Evolutionary conservation across 495 filamentous ascomycete species (phyloP), one percentile per base, ranked within the genome.

Genomic region (Diplogelasinospora grovesii): DNA sequence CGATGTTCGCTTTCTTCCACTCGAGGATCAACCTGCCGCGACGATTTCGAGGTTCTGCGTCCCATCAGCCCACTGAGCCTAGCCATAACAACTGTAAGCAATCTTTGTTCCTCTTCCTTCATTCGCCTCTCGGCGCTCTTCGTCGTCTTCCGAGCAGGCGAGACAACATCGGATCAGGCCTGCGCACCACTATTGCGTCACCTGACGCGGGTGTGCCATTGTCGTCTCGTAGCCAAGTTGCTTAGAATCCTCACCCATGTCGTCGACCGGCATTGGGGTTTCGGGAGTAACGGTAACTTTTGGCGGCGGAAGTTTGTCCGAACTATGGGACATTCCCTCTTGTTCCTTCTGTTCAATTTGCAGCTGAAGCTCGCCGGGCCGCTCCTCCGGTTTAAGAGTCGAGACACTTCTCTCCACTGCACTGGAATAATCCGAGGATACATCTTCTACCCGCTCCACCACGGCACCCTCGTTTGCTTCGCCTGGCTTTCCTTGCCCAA

Each of bases 251-350:
- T 54, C 49, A 20, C 52, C 41, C 36, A 24, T 28, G 19, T 42
- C 49, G 2, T 49, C 47, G 9, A 36, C 26, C 6, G 45, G 39
- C 9, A 34, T 52, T 4, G 66, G 65, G 5, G 68, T 68, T 10
- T 64, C 64, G 14, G 66, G 63, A 0, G 65, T 70, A 10, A 70
- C 32, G 21, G 59, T 59, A 2, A 70, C 50, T 13, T 60, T 49
- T 0, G 66, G 66, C 1, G 60, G 53, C 2, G 47, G 29, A 6
- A 41, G 38, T 28, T 37, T 29, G 16, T 36, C 22, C 20, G 26
- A 11, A 16, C 27, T 22, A 9, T n/a, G 14, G 5, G 19, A 15
- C 9, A 18, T 13, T 15, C 18, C 3, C 5, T 40, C 23, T 5
- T 35, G 35, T 15, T 31, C 36, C 15, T 15, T 29, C 7, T 31